phyloP scores from a whole-genome alignment of 805 yeast species.

The Barnettozyma sucrosica region DNA sequence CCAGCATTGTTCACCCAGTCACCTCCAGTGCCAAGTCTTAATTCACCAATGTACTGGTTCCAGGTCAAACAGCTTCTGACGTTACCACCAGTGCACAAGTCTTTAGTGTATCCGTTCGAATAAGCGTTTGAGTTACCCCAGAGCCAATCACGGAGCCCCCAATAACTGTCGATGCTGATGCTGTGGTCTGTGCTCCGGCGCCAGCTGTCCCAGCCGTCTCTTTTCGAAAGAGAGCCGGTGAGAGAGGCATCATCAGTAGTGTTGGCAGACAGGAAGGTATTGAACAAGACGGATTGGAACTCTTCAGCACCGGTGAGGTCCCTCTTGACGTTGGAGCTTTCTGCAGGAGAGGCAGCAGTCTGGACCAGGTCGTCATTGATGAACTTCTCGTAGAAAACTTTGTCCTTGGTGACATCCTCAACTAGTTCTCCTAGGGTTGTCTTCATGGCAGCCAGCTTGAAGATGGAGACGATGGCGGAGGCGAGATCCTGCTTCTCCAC shows the following conservation, averaged over 20 bases:
- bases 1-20: neutral
- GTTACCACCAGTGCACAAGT: slow-evolving; percentile 1
- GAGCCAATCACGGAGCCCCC: neutral
- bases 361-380: slow-evolving; percentile 1
- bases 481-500: neutral
- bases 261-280: neutral
- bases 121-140: neutral
- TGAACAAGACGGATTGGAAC: neutral
- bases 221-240: neutral
- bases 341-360: neutral
- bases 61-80: slow-evolving; percentile 1
- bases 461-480: neutral
- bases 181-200: neutral
- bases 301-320: neutral
- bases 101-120: slow-evolving; percentile 14
- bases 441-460: slow-evolving; percentile 4
- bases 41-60: neutral
- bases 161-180: neutral
- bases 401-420: slow-evolving; percentile 1
- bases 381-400: slow-evolving; percentile 1
- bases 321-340: neutral
- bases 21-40: neutral
- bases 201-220: neutral
- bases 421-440: neutral
- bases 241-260: neutral